Evolutionary conservation across 2,329 filamentous ascomycete genomes (phyloP).

Genomic region (Clonostachys solani): DNA sequence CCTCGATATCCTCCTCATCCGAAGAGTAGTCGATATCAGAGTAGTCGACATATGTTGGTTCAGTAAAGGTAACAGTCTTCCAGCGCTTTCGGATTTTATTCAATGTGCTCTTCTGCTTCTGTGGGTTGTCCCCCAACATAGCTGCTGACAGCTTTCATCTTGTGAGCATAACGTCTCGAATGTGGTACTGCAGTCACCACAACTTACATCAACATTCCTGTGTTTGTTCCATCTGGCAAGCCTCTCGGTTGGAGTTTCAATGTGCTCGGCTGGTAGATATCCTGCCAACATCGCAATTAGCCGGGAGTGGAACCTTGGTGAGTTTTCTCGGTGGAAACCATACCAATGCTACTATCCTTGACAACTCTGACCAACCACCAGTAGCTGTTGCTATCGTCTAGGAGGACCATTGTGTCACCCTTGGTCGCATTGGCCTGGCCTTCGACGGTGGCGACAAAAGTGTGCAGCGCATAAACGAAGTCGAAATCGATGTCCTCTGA

Average conservation of each 20-base stretch:
- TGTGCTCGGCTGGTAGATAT: conserved; percentile 95
- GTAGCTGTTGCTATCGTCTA: conserved; percentile 98
- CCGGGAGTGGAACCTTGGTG: conserved; percentile 1
- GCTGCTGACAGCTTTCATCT: conserved; percentile 50
- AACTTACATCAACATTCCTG: conserved; percentile 87
- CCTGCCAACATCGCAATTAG: conserved; percentile 45
- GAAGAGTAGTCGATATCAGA: conserved; percentile 82
- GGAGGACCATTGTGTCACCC: conserved; percentile 95
- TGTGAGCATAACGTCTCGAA: conserved; percentile 5
- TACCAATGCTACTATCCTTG: conserved; percentile 92
- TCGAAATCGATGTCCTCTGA: conserved; percentile 99
- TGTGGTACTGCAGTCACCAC: not conserved
- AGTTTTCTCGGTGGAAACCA: conserved; percentile 8
- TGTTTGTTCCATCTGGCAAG: conserved; percentile 95
- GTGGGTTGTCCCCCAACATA: conserved; percentile 60
- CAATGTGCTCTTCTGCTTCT: conserved; percentile 78
- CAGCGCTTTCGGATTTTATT: conserved; percentile 80
- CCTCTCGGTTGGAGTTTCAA: conserved; percentile 94
- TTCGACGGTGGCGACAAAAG: conserved; percentile 95
- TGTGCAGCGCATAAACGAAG: conserved; percentile 97
- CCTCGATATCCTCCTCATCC: conserved; percentile 59
- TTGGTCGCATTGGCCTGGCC: conserved; percentile 98
- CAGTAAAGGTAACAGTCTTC: conserved; percentile 82
- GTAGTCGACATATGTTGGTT: conserved; percentile 84
- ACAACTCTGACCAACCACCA: conserved; percentile 99